Evolutionary conservation across 192 early-diverging fungal species (phyloP).

Genomic region (Obelidium mucronatum): DNA sequence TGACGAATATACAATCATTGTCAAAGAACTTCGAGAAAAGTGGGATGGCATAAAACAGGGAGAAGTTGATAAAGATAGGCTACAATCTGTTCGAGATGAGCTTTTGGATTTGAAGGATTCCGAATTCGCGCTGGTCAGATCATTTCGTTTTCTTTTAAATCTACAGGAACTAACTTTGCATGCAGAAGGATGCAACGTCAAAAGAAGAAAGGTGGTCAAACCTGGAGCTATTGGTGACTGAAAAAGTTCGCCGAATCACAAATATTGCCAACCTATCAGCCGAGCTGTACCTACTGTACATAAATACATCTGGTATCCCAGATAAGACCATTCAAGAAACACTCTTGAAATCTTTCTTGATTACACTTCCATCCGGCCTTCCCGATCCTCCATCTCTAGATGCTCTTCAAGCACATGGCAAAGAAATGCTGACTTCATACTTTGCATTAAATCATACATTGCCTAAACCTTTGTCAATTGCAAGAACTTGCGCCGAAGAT

Average conservation of each 20-base stretch:
- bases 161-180: background rate
- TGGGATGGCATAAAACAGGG: background rate
- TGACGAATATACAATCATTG: background rate
- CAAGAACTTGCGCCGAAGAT: background rate
- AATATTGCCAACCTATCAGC: background rate
- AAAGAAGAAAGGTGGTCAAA: background rate
- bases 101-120: background rate
- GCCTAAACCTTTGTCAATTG: background rate
- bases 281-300: constrained; percentile 1
- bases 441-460: background rate
- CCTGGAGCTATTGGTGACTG: background rate
- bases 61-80: constrained; percentile 1
- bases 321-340: background rate
- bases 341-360: background rate
- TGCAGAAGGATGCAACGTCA: background rate
- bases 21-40: background rate
- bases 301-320: background rate
- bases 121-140: background rate
- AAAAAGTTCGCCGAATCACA: constrained; percentile 1
- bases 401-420: background rate
- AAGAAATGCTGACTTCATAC: background rate
- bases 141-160: background rate
- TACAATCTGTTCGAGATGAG: background rate
- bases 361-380: background rate
- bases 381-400: background rate